A percentile compares a stretch with the other conserved stretches of the same genome.
These are phyloP conservation scores for Malus sylvestris DNA, from an alignment of 306 rosid species.

Conservation along the genomic window DNA sequence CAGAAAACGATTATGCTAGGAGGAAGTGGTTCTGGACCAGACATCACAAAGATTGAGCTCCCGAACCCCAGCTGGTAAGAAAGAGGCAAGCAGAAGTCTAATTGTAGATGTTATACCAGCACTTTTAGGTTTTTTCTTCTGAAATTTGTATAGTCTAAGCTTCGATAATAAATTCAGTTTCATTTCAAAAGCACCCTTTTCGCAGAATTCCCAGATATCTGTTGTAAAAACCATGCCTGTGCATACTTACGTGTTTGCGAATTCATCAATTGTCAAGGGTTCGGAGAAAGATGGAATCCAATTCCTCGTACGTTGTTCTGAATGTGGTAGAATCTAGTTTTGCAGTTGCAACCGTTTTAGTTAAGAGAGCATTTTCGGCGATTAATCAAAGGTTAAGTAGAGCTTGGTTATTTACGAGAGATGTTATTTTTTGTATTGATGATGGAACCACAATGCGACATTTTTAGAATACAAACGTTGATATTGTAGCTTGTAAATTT, in stretches of 20 bases:
- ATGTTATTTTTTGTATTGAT: too few relatives aligned
- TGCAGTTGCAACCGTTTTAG: too few relatives aligned
- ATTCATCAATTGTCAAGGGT: too few relatives aligned
- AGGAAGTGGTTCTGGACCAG: background rate
- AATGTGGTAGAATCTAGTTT: background rate
- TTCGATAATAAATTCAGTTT: background rate
- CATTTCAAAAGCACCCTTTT: background rate
- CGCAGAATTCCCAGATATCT: background rate
- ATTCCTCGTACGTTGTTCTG: background rate
- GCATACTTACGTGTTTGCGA: background rate
- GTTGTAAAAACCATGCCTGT: background rate
- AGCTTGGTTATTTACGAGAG: too few relatives aligned
- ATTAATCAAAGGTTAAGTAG: too few relatives aligned
- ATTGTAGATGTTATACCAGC: background rate
- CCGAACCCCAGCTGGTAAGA: background rate
- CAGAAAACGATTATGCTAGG: background rate
- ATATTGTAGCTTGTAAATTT: too few relatives aligned
- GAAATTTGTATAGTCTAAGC: background rate
- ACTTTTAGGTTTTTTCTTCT: background rate
- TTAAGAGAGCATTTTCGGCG: too few relatives aligned
- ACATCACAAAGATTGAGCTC: background rate
- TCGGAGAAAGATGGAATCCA: background rate
- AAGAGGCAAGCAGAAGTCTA: background rate
- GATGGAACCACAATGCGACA: too few relatives aligned
- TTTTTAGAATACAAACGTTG: too few relatives aligned